Base-by-base conservation (phyloP, 306 rosid species). In the Rosa lucieae region DNA sequence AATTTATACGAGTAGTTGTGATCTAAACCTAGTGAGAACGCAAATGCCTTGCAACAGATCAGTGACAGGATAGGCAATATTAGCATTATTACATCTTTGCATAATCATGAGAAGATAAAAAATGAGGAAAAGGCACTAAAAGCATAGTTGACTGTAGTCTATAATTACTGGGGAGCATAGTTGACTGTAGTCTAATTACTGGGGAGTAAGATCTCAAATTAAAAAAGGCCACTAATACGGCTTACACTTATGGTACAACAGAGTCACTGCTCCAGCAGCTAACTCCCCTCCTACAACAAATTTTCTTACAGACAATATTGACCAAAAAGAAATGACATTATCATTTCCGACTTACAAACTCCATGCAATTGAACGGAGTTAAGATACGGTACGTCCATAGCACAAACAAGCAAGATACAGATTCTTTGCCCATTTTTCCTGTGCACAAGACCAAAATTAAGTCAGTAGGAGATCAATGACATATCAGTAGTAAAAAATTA, bases 371-470 rank as follows among this genome's bases (percentile, higher is more conserved):
- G 43, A 48, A 67, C 37, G 42, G 58, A 70, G 10, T 92, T 85
- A 94, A 53, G 94, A 90, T 74, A 90, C 97, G 13, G 97, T 90
- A 69, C 97, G 96, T 82, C 98, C 98, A 58, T 90, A 94, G 82
- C 97, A 90, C 84, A 94, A 75, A 83, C 97, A 90, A 47, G 98
- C 91, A 72, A 94, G 91, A 72, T 90, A 92, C 20, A 94, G 91
- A 86, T 94, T 90, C 83, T 92, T 94, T 21, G 94, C 83, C 98
- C 98, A 94, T 85, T 92, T 94, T 76, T 94, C 98, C 98, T 92
- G 93, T 71, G 85, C 67, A 79, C 0, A 62, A 74, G 58, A 70
- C 48, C 59, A 77, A 29, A 87, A 76, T 20, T 56, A 44, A 69
- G 44, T 62, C 67, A 12, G 46, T 61, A 80, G 39, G 55, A 62